Conservation (phyloP, 768 basidiomycete species). For the Pholiota molesta region DNA sequence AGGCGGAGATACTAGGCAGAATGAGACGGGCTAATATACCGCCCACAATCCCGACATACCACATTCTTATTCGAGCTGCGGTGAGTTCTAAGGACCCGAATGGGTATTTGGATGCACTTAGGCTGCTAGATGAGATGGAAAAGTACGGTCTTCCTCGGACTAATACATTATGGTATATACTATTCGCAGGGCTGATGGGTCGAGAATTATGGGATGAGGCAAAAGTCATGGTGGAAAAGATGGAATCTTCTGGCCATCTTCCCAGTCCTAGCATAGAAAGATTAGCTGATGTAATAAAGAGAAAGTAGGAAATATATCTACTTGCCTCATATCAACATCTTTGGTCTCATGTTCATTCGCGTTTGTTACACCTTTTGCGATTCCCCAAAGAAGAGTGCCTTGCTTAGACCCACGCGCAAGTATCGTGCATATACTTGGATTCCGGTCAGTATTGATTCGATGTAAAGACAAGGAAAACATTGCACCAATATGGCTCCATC, state of each 20-base stretch:
- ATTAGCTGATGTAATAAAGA: slow-evolving; percentile 53
- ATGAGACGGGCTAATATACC: slow-evolving; percentile 61
- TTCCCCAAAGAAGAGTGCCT: slow-evolving; percentile 61
- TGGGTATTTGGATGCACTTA: slow-evolving; percentile 57
- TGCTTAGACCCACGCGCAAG: slow-evolving; percentile 60
- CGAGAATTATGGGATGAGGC: slow-evolving; percentile 66
- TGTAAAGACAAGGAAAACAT: slow-evolving; percentile 17
- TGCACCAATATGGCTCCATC: slow-evolving; percentile 86
- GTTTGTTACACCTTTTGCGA: slow-evolving; percentile 5
- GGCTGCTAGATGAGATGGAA: slow-evolving; percentile 65
- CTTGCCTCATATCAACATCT: background rate
- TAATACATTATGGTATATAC: slow-evolving; percentile 76
- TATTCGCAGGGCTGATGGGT: slow-evolving; percentile 64
- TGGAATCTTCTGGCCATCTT: slow-evolving; percentile 49
- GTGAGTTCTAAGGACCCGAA: slow-evolving; percentile 53
- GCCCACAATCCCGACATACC: slow-evolving; percentile 69
- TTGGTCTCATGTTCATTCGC: background rate
- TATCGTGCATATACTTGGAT: slow-evolving; percentile 72
- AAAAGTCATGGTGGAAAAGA: slow-evolving; percentile 60
- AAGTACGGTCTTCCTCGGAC: slow-evolving; percentile 46
- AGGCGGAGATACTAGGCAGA: slow-evolving; percentile 50
- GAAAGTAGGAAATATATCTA: slow-evolving; percentile 7
- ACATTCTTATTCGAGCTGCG: slow-evolving; percentile 73
- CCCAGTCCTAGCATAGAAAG: slow-evolving; percentile 47
- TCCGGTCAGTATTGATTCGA: slow-evolving; percentile 3